phyloP scores from a whole-genome alignment of 768 basidiomycete genomes.

The Leucocoprinus sp. region DNA sequence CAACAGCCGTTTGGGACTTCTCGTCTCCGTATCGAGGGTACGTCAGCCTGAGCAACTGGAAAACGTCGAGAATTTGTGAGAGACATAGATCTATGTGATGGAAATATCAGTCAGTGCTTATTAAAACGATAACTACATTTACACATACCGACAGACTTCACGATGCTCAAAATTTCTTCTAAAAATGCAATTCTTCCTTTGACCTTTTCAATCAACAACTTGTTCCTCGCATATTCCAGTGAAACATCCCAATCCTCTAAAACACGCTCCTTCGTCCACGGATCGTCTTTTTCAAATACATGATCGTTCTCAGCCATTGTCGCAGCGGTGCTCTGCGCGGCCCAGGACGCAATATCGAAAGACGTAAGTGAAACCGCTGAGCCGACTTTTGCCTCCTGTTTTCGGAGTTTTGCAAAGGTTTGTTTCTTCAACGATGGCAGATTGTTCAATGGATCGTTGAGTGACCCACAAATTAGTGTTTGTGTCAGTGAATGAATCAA shows the following conservation, averaged over 20 bases:
- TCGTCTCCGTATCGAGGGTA: conserved; percentile 75
- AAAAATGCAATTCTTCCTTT: conserved; percentile 51
- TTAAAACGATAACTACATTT: conserved; percentile 1
- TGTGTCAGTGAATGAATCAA: too few species aligned
- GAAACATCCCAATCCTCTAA: conserved; percentile 49
- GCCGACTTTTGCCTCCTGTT: conserved; percentile 40
- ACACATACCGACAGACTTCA: conserved; percentile 46
- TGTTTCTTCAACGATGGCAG: conserved; percentile 11
- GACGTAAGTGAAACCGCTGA: conserved; percentile 30
- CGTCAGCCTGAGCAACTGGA: conserved; percentile 64
- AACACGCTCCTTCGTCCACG: conserved; percentile 49
- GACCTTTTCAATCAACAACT: conserved; percentile 44
- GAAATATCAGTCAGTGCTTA: conserved; percentile 8
- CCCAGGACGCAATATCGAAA: conserved; percentile 59
- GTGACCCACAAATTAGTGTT: background rate
- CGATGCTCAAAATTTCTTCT: conserved; percentile 50
- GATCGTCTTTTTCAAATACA: conserved; percentile 14
- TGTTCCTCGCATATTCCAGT: conserved; percentile 42
- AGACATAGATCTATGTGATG: conserved; percentile 43
- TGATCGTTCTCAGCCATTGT: conserved; percentile 25
- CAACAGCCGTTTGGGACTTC: conserved; percentile 62
- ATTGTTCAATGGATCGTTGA: background rate
- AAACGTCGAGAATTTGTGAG: conserved; percentile 59
- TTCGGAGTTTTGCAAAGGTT: conserved; percentile 41
- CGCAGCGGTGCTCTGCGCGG: conserved; percentile 34